These are phyloP conservation scores for Globisporangium yorkense DNA, from an alignment of 352 stramenopile genomes.

Conservation along the genomic window DNA sequence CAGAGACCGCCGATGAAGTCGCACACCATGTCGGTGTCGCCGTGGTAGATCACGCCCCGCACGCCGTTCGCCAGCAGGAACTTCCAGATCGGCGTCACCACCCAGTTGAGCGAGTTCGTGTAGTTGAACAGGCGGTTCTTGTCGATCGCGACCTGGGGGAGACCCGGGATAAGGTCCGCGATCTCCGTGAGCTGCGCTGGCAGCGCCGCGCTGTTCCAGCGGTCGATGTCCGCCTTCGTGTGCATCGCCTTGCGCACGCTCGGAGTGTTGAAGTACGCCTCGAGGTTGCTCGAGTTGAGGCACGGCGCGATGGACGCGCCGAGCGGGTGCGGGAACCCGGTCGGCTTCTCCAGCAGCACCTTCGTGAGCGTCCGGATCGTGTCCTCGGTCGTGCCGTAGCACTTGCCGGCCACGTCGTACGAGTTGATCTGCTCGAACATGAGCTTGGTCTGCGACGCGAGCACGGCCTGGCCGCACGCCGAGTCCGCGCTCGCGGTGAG, in stretches of 20 bases:
- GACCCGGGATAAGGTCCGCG: too few relatives aligned
- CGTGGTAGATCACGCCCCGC: conserved; percentile 64
- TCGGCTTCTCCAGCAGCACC: conserved; percentile 28
- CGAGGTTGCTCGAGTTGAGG: conserved; percentile 37
- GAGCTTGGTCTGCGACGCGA: conserved; percentile 18
- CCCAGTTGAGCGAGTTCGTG: conserved; percentile 35
- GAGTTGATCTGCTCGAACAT: conserved; percentile 47
- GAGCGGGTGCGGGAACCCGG: conserved; percentile 42
- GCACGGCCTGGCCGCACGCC: conserved; percentile 15
- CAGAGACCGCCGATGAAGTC: conserved; percentile 64
- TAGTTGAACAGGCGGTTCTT: neutral
- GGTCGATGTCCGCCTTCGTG: conserved; percentile 35
- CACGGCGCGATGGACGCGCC: conserved; percentile 33
- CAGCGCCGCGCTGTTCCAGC: conserved; percentile 41
- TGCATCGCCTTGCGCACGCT: conserved; percentile 76
- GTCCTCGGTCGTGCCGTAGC: conserved; percentile 37
- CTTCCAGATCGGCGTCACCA: conserved; percentile 57
- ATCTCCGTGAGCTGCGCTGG: neutral
- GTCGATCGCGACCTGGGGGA: too few relatives aligned
- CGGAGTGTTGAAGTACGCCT: conserved; percentile 67
- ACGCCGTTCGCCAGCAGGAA: conserved; percentile 40
- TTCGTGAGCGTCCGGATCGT: conserved; percentile 17
- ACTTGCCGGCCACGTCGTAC: conserved; percentile 65
- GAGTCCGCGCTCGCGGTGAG: too few relatives aligned
- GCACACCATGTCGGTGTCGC: conserved; percentile 64